Evolutionary conservation across 202 grass and related monocot genomes (phyloP), one percentile per base, ranked within the genome.

Genomic region (Dendrocalamus latiflorus): DNA sequence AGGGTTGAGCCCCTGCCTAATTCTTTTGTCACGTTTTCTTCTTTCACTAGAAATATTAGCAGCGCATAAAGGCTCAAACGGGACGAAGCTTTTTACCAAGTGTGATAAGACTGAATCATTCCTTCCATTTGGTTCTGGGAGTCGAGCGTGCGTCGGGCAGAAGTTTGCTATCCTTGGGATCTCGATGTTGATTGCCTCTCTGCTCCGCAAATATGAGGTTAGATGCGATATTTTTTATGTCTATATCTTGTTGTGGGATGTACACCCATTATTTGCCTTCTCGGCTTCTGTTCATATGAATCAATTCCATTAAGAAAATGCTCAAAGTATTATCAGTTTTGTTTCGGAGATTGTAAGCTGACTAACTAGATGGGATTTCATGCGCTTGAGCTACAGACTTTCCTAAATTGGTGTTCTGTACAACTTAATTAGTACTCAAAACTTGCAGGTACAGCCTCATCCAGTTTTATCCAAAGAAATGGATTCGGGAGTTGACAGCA

Each of bases 71-170:
- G 81, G 74, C 18, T 84, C 71, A 42, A 70, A 88, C 30, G 30
- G 14, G 37, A 56, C 45, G 10, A 57, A 78, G n/a, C 25, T 85
- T 84, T 70, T 67, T 47, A 69, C 59, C 6, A 68, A 88, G 22
- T 74, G 73, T 65, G 68, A 82, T 62, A 90, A 87, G 68, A 51
- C 45, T 1, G 75, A 92, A 61, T 85, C 93, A 62, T 88, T 99
- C 80, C 85, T 96, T 89, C 80, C 93, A 74, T 99, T 99, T 92
- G 96, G 93, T 71, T 89, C 71, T 80, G 93, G 93, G 51, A 88
- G 83, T 77, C 91, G 91, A 75, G 84, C 86, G 69, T 96, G 91
- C 67, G 66, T 94, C 45, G 93, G 93, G 8, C 87, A 96, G 86
- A 99, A 85, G 76, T 96, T 89, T 88, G 89, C 76, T 8, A 77